Percentiles rank a stretch among this genome's conserved stretches.
Conservation (phyloP, 768 basidiomycete genomes). For the Artomyces pyxidatus region DNA sequence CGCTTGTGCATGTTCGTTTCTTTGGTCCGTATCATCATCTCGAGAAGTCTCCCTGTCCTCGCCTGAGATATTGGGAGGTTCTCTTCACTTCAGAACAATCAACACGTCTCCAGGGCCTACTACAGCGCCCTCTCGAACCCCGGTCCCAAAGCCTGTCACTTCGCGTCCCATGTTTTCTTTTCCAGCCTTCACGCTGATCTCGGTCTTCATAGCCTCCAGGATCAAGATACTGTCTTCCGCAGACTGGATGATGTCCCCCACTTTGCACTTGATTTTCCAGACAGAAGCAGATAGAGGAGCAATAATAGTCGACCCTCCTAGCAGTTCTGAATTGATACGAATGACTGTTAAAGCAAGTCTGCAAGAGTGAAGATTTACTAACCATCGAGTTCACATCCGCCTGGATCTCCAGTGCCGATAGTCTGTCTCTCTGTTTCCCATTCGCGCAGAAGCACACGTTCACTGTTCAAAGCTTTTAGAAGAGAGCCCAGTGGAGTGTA, state of each 20-base stretch:
- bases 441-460: conserved; percentile 32
- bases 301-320: conserved; percentile 2
- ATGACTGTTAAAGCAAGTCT: conserved; percentile 2
- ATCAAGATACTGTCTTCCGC: conserved; percentile 38
- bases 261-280: conserved; percentile 40
- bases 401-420: not conserved
- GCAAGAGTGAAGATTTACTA: not conserved
- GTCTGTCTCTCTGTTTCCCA: conserved; percentile 30
- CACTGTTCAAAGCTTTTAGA: conserved; percentile 24
- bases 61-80: no score
- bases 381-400: not conserved
- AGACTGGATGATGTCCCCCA: conserved; percentile 34
- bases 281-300: conserved; percentile 37
- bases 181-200: conserved; percentile 41
- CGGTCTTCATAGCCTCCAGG: conserved; percentile 63
- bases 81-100: conserved; percentile 24
- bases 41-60: no score
- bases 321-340: conserved; percentile 1
- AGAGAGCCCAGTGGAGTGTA: not conserved
- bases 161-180: conserved; percentile 36
- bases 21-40: no score
- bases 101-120: conserved; percentile 42
- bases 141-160: conserved; percentile 32
- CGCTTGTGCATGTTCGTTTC: no score
- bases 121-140: conserved; percentile 33